Evolutionary conservation across 169 alveolate species (phyloP).

Genomic region (Theileria equi): DNA sequence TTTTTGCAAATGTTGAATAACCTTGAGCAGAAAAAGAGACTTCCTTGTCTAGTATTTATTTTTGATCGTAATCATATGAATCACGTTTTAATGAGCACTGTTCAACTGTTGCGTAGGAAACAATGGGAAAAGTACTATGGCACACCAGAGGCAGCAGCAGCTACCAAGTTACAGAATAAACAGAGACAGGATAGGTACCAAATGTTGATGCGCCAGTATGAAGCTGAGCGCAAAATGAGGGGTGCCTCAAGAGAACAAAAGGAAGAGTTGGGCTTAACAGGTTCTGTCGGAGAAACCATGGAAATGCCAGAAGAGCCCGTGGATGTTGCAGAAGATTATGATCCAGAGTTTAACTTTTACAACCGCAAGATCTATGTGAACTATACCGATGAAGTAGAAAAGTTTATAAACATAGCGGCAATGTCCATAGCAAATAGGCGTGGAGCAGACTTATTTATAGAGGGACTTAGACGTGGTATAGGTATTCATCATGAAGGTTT

Average conservation of each 20-base stretch:
- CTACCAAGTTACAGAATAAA: slow-evolving; percentile 78
- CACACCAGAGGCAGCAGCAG: slow-evolving; percentile 75
- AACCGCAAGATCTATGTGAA: slow-evolving; percentile 68
- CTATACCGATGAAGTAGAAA: slow-evolving; percentile 74
- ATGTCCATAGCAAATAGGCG: slow-evolving; percentile 68
- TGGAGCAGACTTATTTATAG: slow-evolving; percentile 65
- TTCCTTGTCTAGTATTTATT: slow-evolving; percentile 87
- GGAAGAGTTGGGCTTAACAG: slow-evolving; percentile 80
- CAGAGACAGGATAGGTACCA: slow-evolving; percentile 77
- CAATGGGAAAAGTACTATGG: slow-evolving; percentile 87
- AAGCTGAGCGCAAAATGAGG: slow-evolving; percentile 73
- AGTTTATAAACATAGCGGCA: slow-evolving; percentile 70
- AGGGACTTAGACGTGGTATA: slow-evolving; percentile 85
- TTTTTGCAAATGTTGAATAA: slow-evolving; percentile 70
- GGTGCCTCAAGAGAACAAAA: slow-evolving; percentile 80
- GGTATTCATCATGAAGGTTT: slow-evolving; percentile 89
- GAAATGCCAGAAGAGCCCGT: slow-evolving; percentile 79
- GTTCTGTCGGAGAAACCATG: slow-evolving; percentile 69
- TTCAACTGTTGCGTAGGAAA: slow-evolving; percentile 68
- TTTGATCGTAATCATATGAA: slow-evolving; percentile 79
- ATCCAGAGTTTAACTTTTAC: slow-evolving; percentile 81
- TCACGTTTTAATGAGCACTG: slow-evolving; percentile 70
- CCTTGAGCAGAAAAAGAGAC: slow-evolving; percentile 73
- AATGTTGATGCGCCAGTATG: slow-evolving; percentile 74
- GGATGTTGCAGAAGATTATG: slow-evolving; percentile 84